Conservation (phyloP, 345 rosid genomes). For the Hibiscus tridactylites region DNA sequence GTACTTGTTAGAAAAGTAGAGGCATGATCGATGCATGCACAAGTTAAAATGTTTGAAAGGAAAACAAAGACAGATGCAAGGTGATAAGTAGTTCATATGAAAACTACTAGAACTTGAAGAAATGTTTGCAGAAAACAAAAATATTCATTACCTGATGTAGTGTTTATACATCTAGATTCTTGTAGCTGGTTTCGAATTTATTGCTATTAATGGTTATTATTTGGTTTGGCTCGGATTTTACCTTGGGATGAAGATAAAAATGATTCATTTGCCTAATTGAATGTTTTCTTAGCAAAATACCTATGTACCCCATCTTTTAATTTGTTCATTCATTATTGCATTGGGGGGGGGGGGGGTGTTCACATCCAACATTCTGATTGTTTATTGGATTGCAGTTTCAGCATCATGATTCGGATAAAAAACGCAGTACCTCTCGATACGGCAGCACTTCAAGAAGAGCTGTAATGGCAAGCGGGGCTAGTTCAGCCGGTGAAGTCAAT, state of each 20-base stretch:
- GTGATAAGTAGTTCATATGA: too few relatives aligned
- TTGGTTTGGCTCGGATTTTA: neutral
- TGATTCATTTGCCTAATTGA: neutral
- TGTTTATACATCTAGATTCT: neutral
- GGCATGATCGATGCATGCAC: neutral
- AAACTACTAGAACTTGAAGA: neutral
- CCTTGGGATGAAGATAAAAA: neutral
- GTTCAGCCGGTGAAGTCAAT: constrained; percentile 59
- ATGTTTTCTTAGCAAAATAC: neutral
- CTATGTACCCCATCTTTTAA: neutral
- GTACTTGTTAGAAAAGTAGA: neutral
- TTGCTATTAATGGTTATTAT: neutral
- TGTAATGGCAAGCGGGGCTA: constrained; percentile 45
- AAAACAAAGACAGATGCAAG: neutral
- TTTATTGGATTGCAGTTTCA: constrained; percentile 17
- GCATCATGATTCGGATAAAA: constrained; percentile 47
- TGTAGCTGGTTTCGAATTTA: neutral
- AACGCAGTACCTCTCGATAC: constrained; percentile 45
- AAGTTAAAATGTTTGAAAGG: neutral
- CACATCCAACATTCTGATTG: neutral
- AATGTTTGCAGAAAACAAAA: neutral
- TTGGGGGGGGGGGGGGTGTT: too few relatives aligned
- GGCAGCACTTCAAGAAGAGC: constrained; percentile 69
- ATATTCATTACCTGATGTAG: neutral
- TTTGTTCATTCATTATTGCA: neutral